Conservation (phyloP, 345 rosid genomes). For the Eucalyptus cloeziana region DNA sequence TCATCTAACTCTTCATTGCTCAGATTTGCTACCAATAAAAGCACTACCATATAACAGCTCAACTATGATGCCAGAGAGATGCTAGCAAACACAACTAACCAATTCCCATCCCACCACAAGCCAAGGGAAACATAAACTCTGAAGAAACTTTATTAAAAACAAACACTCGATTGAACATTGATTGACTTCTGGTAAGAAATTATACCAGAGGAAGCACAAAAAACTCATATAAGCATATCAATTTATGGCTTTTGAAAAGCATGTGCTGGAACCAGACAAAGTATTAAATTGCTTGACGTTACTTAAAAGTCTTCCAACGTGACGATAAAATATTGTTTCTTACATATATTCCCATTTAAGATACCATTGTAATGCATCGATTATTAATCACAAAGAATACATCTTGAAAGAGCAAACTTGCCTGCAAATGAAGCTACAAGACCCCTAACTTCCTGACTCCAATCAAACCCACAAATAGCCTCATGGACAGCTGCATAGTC, state of each 20-base stretch:
- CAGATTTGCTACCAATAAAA: neutral
- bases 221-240: neutral
- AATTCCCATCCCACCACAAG: neutral
- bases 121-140: neutral
- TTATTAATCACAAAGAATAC: neutral
- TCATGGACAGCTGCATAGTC: constrained; percentile 71
- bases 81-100: neutral
- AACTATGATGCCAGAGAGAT: neutral
- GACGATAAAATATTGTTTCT: neutral
- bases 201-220: neutral
- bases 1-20: neutral
- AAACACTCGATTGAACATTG: neutral
- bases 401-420: neutral
- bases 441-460: constrained; percentile 58
- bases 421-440: constrained; percentile 71
- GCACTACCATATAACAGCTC: neutral
- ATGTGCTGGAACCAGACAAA: neutral
- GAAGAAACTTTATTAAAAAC: neutral
- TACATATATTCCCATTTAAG: neutral
- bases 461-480: constrained; percentile 58
- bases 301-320: neutral
- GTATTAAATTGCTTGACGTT: neutral
- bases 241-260: neutral
- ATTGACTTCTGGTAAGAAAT: neutral
- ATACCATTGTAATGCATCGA: neutral